Percentiles rank a stretch among this genome's conserved stretches.
phyloP scores from a whole-genome alignment of 2,329 filamentous ascomycete species.

The Hypoxylon sp. region DNA sequence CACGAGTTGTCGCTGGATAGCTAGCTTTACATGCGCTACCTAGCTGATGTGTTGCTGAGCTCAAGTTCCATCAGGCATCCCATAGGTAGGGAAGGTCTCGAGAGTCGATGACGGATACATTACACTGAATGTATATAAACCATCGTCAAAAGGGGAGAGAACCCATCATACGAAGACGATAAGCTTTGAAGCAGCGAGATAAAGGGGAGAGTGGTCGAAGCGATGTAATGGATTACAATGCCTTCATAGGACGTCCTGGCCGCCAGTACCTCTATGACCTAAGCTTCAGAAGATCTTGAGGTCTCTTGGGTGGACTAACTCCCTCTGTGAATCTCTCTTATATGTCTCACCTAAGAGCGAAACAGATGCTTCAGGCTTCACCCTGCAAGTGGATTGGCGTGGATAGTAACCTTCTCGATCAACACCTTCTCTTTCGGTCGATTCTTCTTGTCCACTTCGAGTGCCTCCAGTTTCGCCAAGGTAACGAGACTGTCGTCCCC shows the following conservation, averaged over 20 bases:
- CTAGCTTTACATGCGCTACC: neutral
- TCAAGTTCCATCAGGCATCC: neutral
- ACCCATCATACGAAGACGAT: neutral
- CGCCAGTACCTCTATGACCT: neutral
- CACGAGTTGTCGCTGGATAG: neutral
- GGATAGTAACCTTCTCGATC: conserved; percentile 80
- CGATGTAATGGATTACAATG: neutral
- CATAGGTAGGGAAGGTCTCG: neutral
- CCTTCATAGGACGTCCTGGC: neutral
- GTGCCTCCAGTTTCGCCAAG: conserved; percentile 77
- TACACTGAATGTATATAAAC: neutral
- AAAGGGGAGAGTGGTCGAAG: neutral
- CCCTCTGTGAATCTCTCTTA: neutral
- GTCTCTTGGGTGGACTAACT: neutral
- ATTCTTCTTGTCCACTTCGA: conserved; percentile 84
- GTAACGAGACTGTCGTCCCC: conserved; percentile 75
- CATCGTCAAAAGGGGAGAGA: neutral
- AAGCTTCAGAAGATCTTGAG: neutral
- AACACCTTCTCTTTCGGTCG: conserved; percentile 76
- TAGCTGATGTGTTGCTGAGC: neutral
- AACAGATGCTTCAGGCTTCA: conserved; percentile 54
- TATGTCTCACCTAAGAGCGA: neutral
- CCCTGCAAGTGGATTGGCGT: conserved; percentile 83
- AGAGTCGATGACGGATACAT: neutral
- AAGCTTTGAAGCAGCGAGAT: neutral